These are phyloP conservation scores for Lipomyces starkeyi DNA, from an alignment of 805 yeast species.

Conservation along the genomic window DNA sequence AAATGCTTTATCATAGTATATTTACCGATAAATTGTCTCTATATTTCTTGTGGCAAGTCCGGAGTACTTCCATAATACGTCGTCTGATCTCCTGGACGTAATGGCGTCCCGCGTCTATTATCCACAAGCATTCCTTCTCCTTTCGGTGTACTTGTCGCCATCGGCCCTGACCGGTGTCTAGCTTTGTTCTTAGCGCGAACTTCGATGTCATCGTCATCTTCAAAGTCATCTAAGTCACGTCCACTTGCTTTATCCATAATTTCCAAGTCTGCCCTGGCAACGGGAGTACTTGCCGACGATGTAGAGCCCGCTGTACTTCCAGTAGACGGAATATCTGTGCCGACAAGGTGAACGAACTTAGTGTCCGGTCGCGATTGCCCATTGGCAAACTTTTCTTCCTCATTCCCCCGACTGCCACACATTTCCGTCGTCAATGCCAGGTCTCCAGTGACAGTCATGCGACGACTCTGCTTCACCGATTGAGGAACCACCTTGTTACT, in stretches of 20 bases:
- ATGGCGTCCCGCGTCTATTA: not conserved
- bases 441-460: not conserved
- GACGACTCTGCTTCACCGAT: not conserved
- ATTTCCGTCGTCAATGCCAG: not conserved
- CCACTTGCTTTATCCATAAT: not conserved
- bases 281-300: not conserved
- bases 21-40: not conserved
- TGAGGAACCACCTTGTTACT: not conserved
- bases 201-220: not conserved
- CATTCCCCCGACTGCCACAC: not conserved
- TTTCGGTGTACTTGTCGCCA: slow-evolving; percentile 7
- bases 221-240: not conserved
- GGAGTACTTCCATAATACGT: slow-evolving; percentile 7
- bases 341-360: slow-evolving; percentile 5
- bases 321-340: not conserved
- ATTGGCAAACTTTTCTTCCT: not conserved
- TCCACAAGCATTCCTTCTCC: not conserved
- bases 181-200: not conserved
- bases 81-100: not conserved
- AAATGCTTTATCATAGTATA: not conserved
- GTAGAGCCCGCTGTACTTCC: not conserved
- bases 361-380: not conserved
- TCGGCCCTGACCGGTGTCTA: not conserved
- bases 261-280: not conserved
- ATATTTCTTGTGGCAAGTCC: not conserved